Evolutionary conservation across 2,329 filamentous ascomycete genomes (phyloP).

Genomic region (Colletotrichum sansevieriae): DNA sequence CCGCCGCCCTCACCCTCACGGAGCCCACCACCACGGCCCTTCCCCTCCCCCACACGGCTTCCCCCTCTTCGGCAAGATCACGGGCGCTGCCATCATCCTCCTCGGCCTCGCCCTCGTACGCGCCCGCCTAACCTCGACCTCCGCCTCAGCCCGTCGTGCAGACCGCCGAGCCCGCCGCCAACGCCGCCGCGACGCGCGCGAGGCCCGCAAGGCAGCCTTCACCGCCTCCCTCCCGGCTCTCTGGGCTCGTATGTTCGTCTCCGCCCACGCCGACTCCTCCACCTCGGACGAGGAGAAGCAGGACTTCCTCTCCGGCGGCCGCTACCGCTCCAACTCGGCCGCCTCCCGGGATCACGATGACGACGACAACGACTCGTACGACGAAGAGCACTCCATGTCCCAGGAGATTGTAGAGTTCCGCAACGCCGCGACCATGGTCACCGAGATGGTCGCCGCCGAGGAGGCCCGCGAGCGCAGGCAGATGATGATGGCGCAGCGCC

Average conservation of each 20-base stretch:
- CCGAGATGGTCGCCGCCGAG: conserved; percentile 60
- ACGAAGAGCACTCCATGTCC: conserved; percentile 55
- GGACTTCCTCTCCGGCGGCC: conserved; percentile 46
- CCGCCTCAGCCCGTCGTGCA: conserved; percentile 31
- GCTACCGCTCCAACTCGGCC: conserved; percentile 20
- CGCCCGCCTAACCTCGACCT: conserved; percentile 41
- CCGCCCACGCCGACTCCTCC: conserved; percentile 43
- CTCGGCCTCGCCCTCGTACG: conserved; percentile 44
- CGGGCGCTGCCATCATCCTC: conserved; percentile 45
- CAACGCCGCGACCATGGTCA: conserved; percentile 59
- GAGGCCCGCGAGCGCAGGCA: conserved; percentile 49
- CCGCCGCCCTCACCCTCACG: conserved; percentile 25
- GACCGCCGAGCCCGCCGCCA: conserved; percentile 45
- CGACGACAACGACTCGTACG: conserved; percentile 13
- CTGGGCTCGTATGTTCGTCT: conserved; percentile 49
- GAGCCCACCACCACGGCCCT: conserved; percentile 8
- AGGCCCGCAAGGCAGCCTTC: conserved; percentile 45
- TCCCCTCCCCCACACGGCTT: conserved; percentile 38
- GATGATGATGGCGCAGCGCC: conserved; percentile 39
- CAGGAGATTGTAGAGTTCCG: conserved; percentile 64
- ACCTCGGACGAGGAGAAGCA: conserved; percentile 56
- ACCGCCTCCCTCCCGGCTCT: conserved; percentile 42
- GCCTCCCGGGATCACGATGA: conserved; percentile 37
- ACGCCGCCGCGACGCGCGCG: conserved; percentile 43
- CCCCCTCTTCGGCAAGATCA: conserved; percentile 46